phyloP scores from a whole-genome alignment of 352 stramenopile species.

The Hyaloperonospora arabidopsidis region DNA sequence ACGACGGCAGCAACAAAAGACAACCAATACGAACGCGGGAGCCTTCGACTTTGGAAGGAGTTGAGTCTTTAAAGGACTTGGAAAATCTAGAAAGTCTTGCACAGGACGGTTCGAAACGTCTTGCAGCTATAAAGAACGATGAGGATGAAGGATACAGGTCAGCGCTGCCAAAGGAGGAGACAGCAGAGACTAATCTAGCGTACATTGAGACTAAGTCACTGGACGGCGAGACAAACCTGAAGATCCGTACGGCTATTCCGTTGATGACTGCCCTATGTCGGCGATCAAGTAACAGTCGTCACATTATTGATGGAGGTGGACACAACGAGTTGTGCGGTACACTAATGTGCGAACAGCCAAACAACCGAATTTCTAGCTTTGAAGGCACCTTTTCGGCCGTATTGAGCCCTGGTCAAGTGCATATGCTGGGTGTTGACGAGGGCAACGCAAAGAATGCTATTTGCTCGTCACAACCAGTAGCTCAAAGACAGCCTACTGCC shows the following conservation, averaged over 20 bases:
- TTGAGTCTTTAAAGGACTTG: slow-evolving; percentile 5
- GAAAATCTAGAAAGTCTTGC: slow-evolving; percentile 9
- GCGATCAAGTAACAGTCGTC: slow-evolving; percentile 4
- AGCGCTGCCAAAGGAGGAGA: slow-evolving; percentile 6
- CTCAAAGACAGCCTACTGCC: slow-evolving; percentile 7
- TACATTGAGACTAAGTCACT: slow-evolving; percentile 85
- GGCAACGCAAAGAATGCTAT: slow-evolving; percentile 4
- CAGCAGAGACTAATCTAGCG: slow-evolving; percentile 35
- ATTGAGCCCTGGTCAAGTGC: slow-evolving; percentile 30
- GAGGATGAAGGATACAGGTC: not conserved
- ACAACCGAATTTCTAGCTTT: slow-evolving; percentile 82
- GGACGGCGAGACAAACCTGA: slow-evolving; percentile 80
- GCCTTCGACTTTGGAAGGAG: slow-evolving; percentile 1
- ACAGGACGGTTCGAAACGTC: not conserved
- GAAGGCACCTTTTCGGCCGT: slow-evolving; percentile 58
- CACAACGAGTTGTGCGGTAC: slow-evolving; percentile 44
- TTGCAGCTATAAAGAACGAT: not conserved
- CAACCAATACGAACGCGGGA: slow-evolving; percentile 2
- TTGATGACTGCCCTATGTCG: slow-evolving; percentile 34
- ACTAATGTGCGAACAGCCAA: slow-evolving; percentile 72
- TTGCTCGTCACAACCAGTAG: not conserved
- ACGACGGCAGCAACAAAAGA: slow-evolving; percentile 17
- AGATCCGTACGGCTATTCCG: slow-evolving; percentile 69
- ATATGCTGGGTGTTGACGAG: slow-evolving; percentile 25
- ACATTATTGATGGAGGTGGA: slow-evolving; percentile 14